Evolutionary conservation across 176 grass and related monocot species (phyloP).

Genomic region (Eleusine coracana): DNA sequence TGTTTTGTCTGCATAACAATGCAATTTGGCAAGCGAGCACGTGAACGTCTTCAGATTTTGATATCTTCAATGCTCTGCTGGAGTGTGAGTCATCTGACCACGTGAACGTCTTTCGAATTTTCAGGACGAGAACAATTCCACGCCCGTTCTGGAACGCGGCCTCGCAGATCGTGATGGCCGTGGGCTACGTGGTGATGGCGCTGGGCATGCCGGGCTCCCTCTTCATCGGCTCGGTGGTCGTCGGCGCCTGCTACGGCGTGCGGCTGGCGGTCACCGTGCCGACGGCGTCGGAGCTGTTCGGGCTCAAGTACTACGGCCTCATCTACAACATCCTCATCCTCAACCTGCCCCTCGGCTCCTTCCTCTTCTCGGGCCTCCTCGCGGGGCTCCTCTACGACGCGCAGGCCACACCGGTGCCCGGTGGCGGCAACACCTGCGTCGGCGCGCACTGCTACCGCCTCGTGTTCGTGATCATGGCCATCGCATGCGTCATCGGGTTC

Average conservation of each 20-base stretch:
- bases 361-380: constrained; percentile 97
- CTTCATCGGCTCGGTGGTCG: constrained; percentile 82
- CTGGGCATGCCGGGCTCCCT: constrained; percentile 78
- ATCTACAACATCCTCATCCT: constrained; percentile 99
- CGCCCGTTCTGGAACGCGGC: constrained; percentile 93
- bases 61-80: background rate
- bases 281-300: constrained; percentile 89
- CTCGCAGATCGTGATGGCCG: constrained; percentile 78
- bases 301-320: constrained; percentile 96
- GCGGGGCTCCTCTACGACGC: constrained; percentile 90
- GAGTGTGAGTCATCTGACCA: background rate
- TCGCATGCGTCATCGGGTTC: constrained; percentile 69
- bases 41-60: background rate
- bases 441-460: constrained; percentile 91
- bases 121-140: constrained; percentile 68
- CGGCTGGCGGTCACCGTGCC: constrained; percentile 87
- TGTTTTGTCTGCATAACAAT: background rate
- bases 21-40: background rate
- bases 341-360: constrained; percentile 90
- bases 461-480: constrained; percentile 78
- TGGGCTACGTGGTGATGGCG: constrained; percentile 80
- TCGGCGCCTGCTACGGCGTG: constrained; percentile 86
- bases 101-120: background rate
- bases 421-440: constrained; percentile 84
- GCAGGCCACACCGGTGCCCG: constrained; percentile 67